phyloP scores from a whole-genome alignment of 768 basidiomycete genomes.

The Mycena rebaudengoi region DNA sequence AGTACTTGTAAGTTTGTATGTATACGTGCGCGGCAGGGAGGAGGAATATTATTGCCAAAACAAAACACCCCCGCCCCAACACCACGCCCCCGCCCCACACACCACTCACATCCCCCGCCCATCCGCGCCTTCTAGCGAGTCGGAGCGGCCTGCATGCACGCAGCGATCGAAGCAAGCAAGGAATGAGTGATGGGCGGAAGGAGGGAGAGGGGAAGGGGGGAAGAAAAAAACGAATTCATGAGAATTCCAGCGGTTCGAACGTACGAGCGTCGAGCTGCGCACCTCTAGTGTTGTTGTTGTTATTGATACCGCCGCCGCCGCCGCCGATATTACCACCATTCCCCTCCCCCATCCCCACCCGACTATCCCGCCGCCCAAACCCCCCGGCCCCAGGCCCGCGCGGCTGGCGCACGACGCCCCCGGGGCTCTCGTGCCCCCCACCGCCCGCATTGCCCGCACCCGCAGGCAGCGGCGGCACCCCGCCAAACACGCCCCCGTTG shows the following conservation, averaged over 20 bases:
- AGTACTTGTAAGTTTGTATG: too few species aligned
- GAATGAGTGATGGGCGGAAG: too few species aligned
- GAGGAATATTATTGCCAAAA: too few species aligned
- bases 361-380: constrained; percentile 75
- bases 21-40: too few species aligned
- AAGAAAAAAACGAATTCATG: constrained; percentile 40
- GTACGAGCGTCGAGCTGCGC: constrained; percentile 87
- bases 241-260: constrained; percentile 89
- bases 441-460: constrained; percentile 64
- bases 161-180: too few species aligned
- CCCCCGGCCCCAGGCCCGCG: constrained; percentile 83
- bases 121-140: constrained; percentile 55
- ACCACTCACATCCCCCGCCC: constrained; percentile 48
- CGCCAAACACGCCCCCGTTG: constrained; percentile 57
- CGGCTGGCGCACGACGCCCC: constrained; percentile 83
- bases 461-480: constrained; percentile 80
- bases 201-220: too few species aligned
- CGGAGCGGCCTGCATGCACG: constrained; percentile 55
- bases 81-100: too few species aligned
- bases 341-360: constrained; percentile 55
- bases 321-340: too few species aligned
- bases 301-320: too few species aligned
- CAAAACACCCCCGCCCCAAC: too few species aligned
- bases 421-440: constrained; percentile 46
- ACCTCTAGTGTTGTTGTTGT: constrained; percentile 64